Base-by-base conservation (phyloP, 2,329 filamentous ascomycete genomes). In the Juglanconis sp. region DNA sequence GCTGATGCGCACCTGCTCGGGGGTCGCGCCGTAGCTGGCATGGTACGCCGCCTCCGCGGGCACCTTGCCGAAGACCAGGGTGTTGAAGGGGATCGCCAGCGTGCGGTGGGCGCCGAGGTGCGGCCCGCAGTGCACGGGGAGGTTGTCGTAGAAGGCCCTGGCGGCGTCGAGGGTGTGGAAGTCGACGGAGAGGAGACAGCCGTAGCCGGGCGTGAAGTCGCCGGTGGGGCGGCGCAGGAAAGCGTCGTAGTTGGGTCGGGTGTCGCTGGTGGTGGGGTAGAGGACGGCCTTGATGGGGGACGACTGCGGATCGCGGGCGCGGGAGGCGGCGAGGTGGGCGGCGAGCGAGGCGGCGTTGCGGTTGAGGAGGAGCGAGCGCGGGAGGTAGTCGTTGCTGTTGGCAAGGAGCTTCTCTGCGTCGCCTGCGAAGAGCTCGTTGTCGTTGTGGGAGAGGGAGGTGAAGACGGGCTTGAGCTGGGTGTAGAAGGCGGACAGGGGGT, bases 71-170 rank as follows among this genome's bases (percentile, higher is more conserved):
- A 76, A 81, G 3, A 77, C 68, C n/a, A 75, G 65, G 63, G 76
- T 73, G 59, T 77, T 79, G 65, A 82, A 84, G 0, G 79, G 73
- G 38, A 82, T 63, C 35, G 75, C 74, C 2, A 86, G 70, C 9
- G 81, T 84, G 56, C 77, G 70, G 64, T 81, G 80, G 0, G 80
- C 82, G 1, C 81, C 83, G 0, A 86, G 71, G 64, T 84, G 81
- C 1, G 82, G 82, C 0, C 81, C 81, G 1, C 78, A 73, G 65
- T 81, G 79, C 59, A 83, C 74, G 13, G 77, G 72, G 5, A 81
- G 67, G 34, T 69, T 71, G 59, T 85, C 74, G 65, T 82, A 84
- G 62, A 85, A 86, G 0, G 76, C 75, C 3, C 63, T 67, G 0
- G 80, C 74, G 0, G 71, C 61, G 4, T 72, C 72, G 0, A 77